Conservation (phyloP, 192 early-diverging fungal genomes). For the Coemansia sp. region DNA sequence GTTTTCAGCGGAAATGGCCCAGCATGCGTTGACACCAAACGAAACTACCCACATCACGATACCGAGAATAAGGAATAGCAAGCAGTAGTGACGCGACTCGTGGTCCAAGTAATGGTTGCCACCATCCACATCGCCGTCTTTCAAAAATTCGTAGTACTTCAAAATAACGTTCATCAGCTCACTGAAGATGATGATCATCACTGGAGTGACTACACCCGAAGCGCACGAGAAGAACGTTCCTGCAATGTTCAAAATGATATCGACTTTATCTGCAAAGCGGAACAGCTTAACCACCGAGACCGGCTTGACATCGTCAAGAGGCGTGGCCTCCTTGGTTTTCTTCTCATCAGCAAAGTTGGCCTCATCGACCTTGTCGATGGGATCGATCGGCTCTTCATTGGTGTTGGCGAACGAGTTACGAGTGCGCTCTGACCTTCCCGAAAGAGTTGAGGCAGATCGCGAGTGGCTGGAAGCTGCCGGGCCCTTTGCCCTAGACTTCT, state of each 20-base stretch:
- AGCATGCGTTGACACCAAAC: slow-evolving; percentile 36
- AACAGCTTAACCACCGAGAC: slow-evolving; percentile 60
- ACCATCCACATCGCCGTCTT: slow-evolving; percentile 1
- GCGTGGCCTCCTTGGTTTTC: background rate
- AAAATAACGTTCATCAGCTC: slow-evolving; percentile 23
- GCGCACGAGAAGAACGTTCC: slow-evolving; percentile 46
- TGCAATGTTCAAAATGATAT: slow-evolving; percentile 56
- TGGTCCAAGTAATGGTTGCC: slow-evolving; percentile 19
- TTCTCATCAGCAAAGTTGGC: background rate
- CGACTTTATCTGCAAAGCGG: slow-evolving; percentile 63
- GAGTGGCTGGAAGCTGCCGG: background rate
- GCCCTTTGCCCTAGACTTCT: background rate
- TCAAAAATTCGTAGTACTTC: slow-evolving; percentile 10
- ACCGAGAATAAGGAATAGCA: slow-evolving; percentile 39
- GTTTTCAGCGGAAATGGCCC: slow-evolving; percentile 54
- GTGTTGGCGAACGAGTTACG: background rate
- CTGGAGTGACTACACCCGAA: slow-evolving; percentile 40
- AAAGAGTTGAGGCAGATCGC: slow-evolving; percentile 5
- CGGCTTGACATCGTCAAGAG: slow-evolving; percentile 11
- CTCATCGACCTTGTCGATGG: slow-evolving; percentile 18
- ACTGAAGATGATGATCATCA: slow-evolving; percentile 53
- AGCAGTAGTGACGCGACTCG: slow-evolving; percentile 37
- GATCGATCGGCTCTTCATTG: slow-evolving; percentile 7
- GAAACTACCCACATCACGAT: slow-evolving; percentile 34
- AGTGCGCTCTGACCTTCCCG: slow-evolving; percentile 2